Base-by-base conservation (phyloP, 2,329 filamentous ascomycete species). In the Beauveria bassiana region DNA sequence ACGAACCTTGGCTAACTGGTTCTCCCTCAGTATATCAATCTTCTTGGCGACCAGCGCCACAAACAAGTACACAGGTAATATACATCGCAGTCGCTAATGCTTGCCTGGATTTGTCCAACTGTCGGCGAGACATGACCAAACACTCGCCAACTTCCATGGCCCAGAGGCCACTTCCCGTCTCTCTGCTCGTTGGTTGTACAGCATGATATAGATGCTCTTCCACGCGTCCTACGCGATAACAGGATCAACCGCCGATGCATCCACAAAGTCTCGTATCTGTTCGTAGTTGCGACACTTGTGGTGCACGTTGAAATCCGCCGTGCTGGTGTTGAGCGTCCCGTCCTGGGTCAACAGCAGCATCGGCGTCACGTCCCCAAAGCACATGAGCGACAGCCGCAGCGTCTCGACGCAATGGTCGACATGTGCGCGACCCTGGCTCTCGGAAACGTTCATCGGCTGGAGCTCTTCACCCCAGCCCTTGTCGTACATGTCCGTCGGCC, bases 391-490 rank as follows among this genome's bases (percentile, higher is more conserved):
- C n/a, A 65, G 59, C 9, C 64, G 61, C n/a, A 65, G 47, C 18
- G 63, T 62, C 46, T 65, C 64, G 12, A 65, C 26, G 43, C 64
- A 65, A 52, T 65, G 64, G 50, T 65, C 63, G 14, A 64, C 46
- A 24, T 63, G 63, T 2, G 47, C 34, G 46, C 56, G 56, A 34
- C 46, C 38, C 24, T 16, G 31, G 34, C 31, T 59, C 4, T 50
- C 34, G 8, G 46, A 43, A 16, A 43, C 38, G 56, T 52, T 50
- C 45, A 59, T 22, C 56, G 46, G 47, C 46, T 50, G 56, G 4
- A 51, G 47, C 8, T 28, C 22, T 9, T 52, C 53, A 12, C 47
- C 53, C 61, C 61, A 62, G 20, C 40, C 26, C 31, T 53, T 43
- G 40, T 62, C 40, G 38, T 50, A 62, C 26, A 46, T 26, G 28